Base-by-base conservation (phyloP, 1,284 basidiomycete species). In the Entoloma clypeatum region DNA sequence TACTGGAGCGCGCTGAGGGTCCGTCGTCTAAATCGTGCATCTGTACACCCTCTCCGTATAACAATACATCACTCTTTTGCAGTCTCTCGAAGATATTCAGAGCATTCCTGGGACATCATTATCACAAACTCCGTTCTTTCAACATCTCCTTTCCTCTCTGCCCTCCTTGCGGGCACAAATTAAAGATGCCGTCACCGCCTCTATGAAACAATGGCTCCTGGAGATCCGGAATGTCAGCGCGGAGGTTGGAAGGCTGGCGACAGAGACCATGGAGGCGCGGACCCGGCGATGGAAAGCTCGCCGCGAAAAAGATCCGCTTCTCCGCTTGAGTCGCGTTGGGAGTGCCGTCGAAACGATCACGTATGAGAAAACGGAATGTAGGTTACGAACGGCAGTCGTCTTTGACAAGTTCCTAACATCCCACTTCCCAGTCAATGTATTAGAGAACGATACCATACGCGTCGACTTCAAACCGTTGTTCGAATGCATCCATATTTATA, bases 401-500 rank as follows among this genome's bases (percentile, higher is more conserved):
- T 25, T n/a, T 5, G 10, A 8, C 16, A 27, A 43, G 18, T 39
- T 10, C 31, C 39, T 33, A 22, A 30, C 36, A 32, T 34, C 16
- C 27, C 30, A 19, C 36, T 14, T 32, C 22, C 21, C 46, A 96
- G 92, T 88, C 63, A 87, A 96, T 60, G 86, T 94, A 3, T 72
- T 99, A 18, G 84, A 98, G 50, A 96, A 95, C 55, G 90, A 95
- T 36, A 77, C 84, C 42, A 75, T 96, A 25, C 71, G 75, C 37
- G 87, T 99, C 36, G 92, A 98, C 63, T 99, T 99, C 68, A 86
- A 86, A 53, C 94, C 96, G 5, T 64, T 99, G 10, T 97, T 94
- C 56, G 91, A 98, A 65, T 96, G 92, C 59, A 95, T 99, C 36
- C 95, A 97, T 57, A 99, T 98, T 49, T 94, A 99, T 64, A 86